phyloP scores from a whole-genome alignment of 805 yeast species.

The Yamadazyma tumulicola region DNA sequence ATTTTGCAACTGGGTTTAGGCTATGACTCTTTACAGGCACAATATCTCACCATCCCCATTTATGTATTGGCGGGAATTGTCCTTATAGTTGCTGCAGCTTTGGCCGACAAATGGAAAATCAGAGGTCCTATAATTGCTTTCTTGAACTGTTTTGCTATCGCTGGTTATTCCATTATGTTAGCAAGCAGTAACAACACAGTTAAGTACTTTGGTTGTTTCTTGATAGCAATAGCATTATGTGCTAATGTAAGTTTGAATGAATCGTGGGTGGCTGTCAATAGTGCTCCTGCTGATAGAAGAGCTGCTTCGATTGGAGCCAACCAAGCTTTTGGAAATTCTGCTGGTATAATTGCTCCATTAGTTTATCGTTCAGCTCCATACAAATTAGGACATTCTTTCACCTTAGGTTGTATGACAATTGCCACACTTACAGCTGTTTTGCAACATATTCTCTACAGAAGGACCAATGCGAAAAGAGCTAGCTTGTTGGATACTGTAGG shows the following conservation, averaged over 20 bases:
- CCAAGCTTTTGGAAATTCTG: constrained; percentile 35
- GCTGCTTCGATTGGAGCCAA: constrained; percentile 26
- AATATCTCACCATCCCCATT: constrained; percentile 39
- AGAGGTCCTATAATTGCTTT: constrained; percentile 30
- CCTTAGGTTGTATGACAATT: constrained; percentile 23
- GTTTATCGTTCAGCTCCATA: constrained; percentile 40
- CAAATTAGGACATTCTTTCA: constrained; percentile 36
- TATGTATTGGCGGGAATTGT: constrained; percentile 30
- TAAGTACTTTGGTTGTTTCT: constrained; percentile 33
- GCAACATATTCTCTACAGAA: background rate
- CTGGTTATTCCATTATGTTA: constrained; percentile 32
- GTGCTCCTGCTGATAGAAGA: constrained; percentile 40
- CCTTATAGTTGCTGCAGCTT: constrained; percentile 18
- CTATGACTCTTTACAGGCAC: constrained; percentile 26
- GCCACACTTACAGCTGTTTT: constrained; percentile 16
- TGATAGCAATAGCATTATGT: constrained; percentile 34
- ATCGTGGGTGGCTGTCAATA: constrained; percentile 43
- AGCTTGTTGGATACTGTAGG: background rate
- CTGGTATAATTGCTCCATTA: constrained; percentile 37
- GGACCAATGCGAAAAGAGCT: background rate
- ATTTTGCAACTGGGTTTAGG: constrained; percentile 32
- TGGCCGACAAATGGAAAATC: constrained; percentile 23
- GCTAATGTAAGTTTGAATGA: constrained; percentile 37
- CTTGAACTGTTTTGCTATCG: constrained; percentile 20
- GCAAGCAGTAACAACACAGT: constrained; percentile 25